Evolutionary conservation across 352 stramenopile species (phyloP).

Genomic region (Pythium apleroticum): DNA sequence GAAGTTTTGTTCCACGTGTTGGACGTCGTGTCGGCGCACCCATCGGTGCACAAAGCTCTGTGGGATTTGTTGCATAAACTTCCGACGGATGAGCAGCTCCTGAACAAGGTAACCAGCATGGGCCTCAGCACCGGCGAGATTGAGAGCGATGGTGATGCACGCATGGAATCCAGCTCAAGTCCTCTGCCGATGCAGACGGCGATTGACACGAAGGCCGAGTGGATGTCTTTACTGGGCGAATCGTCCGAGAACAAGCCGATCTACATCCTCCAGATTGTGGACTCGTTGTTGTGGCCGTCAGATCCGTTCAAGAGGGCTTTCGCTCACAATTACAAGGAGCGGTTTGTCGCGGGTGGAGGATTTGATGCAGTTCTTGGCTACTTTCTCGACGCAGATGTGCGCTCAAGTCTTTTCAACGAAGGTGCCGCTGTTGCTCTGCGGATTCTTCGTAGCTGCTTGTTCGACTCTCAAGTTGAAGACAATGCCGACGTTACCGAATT

Average conservation of each 20-base stretch:
- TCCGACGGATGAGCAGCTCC: constrained; percentile 68
- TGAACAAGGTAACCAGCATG: constrained; percentile 62
- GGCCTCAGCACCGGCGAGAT: constrained; percentile 29
- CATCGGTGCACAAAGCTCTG: constrained; percentile 59
- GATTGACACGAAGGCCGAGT: constrained; percentile 37
- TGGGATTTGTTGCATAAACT: constrained; percentile 86
- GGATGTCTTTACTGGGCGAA: constrained; percentile 65
- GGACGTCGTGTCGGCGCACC: constrained; percentile 56
- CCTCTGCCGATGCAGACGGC: background rate
- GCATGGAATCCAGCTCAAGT: constrained; percentile 17
- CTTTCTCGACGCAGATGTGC: constrained; percentile 73
- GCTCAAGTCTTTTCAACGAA: constrained; percentile 80
- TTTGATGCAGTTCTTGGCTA: constrained; percentile 85
- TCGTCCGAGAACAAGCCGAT: constrained; percentile 81
- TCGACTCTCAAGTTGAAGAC: constrained; percentile 40
- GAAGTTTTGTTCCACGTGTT: constrained; percentile 83
- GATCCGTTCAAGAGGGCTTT: constrained; percentile 57
- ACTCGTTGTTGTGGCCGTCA: constrained; percentile 76
- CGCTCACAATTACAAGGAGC: constrained; percentile 59
- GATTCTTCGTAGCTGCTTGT: constrained; percentile 84
- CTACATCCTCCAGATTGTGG: constrained; percentile 88
- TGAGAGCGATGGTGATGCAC: constrained; percentile 43
- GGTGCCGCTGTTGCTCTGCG: constrained; percentile 76
- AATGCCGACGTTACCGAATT: constrained; percentile 23
- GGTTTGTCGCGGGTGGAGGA: constrained; percentile 72